These are phyloP conservation scores for Aspergillus sp. DNA, from an alignment of 2,329 filamentous ascomycete genomes.

Conservation along the genomic window DNA sequence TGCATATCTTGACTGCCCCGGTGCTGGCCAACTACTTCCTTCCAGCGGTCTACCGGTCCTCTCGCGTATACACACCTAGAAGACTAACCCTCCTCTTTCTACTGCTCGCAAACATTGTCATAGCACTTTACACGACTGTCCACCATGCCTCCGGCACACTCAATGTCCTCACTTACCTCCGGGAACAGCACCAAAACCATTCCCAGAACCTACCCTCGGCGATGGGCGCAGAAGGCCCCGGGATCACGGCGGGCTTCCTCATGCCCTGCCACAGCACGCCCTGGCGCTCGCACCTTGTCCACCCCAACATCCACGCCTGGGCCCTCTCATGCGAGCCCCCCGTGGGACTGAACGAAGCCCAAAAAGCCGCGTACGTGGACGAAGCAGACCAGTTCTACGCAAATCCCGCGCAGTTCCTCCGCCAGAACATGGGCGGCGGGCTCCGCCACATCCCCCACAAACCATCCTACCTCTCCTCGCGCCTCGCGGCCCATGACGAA, in stretches of 20 bases:
- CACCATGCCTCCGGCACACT: slow-evolving; percentile 75
- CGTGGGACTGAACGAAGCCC: slow-evolving; percentile 50
- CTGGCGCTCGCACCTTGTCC: slow-evolving; percentile 79
- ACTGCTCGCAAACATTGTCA: slow-evolving; percentile 56
- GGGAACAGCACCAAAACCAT: slow-evolving; percentile 58
- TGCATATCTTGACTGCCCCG: slow-evolving; percentile 70
- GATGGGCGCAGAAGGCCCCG: slow-evolving; percentile 14
- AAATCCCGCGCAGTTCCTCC: slow-evolving; percentile 51
- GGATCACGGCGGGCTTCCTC: slow-evolving; percentile 62
- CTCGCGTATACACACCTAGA: slow-evolving; percentile 36
- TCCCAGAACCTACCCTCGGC: slow-evolving; percentile 36
- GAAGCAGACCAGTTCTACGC: slow-evolving; percentile 88
- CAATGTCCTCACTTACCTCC: slow-evolving; percentile 63
- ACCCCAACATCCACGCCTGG: slow-evolving; percentile 66
- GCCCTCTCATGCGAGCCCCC: slow-evolving; percentile 88
- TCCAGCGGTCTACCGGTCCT: slow-evolving; percentile 28
- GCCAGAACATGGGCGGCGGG: slow-evolving; percentile 40
- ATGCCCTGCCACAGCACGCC: slow-evolving; percentile 95
- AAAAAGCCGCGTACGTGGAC: slow-evolving; percentile 65
- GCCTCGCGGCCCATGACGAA: slow-evolving; percentile 4
- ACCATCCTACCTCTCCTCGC: slow-evolving; percentile 21
- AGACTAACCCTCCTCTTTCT: slow-evolving; percentile 46
- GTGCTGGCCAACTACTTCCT: slow-evolving; percentile 58
- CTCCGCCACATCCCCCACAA: slow-evolving; percentile 22
- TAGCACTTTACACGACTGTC: slow-evolving; percentile 65